Conservation (phyloP, 2,329 filamentous ascomycete genomes). For the Beauveria bassiana region DNA sequence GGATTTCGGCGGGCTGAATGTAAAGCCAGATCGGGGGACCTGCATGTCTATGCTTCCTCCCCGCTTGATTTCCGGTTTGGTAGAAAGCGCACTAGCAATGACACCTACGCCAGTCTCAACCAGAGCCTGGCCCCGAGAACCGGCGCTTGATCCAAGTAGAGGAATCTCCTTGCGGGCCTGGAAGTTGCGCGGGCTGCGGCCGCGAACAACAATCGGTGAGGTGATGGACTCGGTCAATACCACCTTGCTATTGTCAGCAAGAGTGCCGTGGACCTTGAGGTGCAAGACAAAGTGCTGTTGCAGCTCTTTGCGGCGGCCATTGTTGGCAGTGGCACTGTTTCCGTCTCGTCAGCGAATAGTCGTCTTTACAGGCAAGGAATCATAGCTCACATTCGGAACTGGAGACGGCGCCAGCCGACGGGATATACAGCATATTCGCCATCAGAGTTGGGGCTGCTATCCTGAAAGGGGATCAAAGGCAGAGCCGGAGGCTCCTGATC, state of each 20-base stretch:
- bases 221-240: conserved; percentile 78
- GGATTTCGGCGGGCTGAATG: conserved; percentile 50
- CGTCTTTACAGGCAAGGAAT: not conserved
- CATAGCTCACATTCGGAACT: conserved; percentile 68
- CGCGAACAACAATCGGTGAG: conserved; percentile 86
- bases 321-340: conserved; percentile 81
- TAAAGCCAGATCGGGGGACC: conserved; percentile 49
- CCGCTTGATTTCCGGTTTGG: conserved; percentile 47
- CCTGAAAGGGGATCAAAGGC: conserved; percentile 60
- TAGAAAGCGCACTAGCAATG: conserved; percentile 47
- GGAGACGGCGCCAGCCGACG: conserved; percentile 86
- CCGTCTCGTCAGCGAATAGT: not conserved
- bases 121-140: conserved; percentile 67
- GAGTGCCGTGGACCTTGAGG: conserved; percentile 74
- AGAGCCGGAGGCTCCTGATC: conserved; percentile 85
- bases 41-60: conserved; percentile 44
- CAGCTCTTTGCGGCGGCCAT: conserved; percentile 85
- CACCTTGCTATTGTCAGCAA: conserved; percentile 76
- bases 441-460: conserved; percentile 52
- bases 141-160: conserved; percentile 67
- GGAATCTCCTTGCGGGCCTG: conserved; percentile 90
- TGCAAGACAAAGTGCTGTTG: conserved; percentile 94
- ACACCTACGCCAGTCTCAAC: conserved; percentile 56
- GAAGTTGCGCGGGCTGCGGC: conserved; percentile 89
- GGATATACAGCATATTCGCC: conserved; percentile 85